Base-by-base conservation (phyloP, 75 land plant species). In the Isoetes taiwanensis region DNA sequence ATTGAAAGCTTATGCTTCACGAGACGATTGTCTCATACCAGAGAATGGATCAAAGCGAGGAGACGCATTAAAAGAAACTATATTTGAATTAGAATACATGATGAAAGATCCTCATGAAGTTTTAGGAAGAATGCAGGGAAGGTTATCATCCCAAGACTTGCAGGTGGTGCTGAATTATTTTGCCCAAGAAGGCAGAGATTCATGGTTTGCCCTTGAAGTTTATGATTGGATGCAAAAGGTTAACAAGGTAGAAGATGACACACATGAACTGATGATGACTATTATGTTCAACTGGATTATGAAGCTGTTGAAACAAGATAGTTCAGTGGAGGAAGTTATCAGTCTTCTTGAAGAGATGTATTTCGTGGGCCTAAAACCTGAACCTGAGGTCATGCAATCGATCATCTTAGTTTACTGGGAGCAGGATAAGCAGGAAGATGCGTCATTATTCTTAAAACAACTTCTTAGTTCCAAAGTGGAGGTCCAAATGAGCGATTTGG, bases 141-240 rank as follows among this genome's bases (percentile, higher is more conserved):
- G 60, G 25, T 64, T 85, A 11, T 85, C 96, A 1, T 65, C 83
- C 6, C 56, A 79, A 10, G 96, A 89, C 56, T 52, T 89, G 52
- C 93, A 85, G 64, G 58, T 85, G 0, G 80, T 89, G 28, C 67
- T 89, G 25, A 72, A 81, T 30, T 82, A 89, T 48, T 89, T 89
- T 46, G 71, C 91, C 0, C 81, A 80, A 48, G 79, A 85, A 40
- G 96, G 96, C 30, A 70, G 96, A 39, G 96, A 89, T 57, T 82
- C 86, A 0, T 89, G 89, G 90, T 89, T 83, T 56, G 83, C 86
- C 14, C 78, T 85, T 29, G 91, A 89, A 65, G 86, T 89, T 35
- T 89, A 76, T 57, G 96, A 89, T 21, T 89, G 91, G 91, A 79
- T 89, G 50, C 64, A 60, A 52, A 74, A 59, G 72, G 80, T 68